Conservation (phyloP, 2,329 filamentous ascomycete genomes). For the Pezicula radicicola region DNA sequence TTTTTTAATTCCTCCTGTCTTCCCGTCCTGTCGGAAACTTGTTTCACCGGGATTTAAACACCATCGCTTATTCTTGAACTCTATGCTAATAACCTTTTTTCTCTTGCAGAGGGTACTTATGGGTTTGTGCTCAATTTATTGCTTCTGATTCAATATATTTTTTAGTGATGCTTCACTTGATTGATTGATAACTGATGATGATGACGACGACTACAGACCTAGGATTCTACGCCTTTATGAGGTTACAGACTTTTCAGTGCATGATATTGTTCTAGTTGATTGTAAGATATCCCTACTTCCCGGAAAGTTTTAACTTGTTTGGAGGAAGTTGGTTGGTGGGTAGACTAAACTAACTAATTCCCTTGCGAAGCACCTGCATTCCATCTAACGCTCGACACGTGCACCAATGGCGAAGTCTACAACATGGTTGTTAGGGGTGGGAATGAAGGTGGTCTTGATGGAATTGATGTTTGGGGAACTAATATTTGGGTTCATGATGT, state of each 20-base stretch:
- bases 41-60: too few species aligned
- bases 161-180: too few species aligned
- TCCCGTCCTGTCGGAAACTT: too few species aligned
- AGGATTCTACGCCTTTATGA: constrained; percentile 17
- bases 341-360: constrained; percentile 28
- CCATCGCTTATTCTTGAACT: constrained; percentile 4
- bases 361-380: constrained; percentile 18
- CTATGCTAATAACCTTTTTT: constrained; percentile 15
- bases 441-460: constrained; percentile 50
- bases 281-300: constrained; percentile 7
- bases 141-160: too few species aligned
- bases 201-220: constrained; percentile 3
- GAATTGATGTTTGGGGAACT: constrained; percentile 49
- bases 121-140: constrained; percentile 22
- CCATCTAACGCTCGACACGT: constrained; percentile 48
- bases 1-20: too few species aligned
- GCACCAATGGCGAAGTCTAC: constrained; percentile 49
- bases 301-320: too few species aligned
- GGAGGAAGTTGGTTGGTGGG: too few species aligned
- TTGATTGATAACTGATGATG: too few species aligned
- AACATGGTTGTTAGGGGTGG: constrained; percentile 53
- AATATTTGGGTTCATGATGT: constrained; percentile 58
- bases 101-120: constrained; percentile 4
- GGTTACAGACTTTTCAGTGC: constrained; percentile 18
- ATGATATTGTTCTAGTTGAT: constrained; percentile 21